A percentile compares a stretch with the other conserved stretches of the same genome.
phyloP scores from a whole-genome alignment of 1,284 basidiomycete species.

The Moesziomyces parantarcticus region DNA sequence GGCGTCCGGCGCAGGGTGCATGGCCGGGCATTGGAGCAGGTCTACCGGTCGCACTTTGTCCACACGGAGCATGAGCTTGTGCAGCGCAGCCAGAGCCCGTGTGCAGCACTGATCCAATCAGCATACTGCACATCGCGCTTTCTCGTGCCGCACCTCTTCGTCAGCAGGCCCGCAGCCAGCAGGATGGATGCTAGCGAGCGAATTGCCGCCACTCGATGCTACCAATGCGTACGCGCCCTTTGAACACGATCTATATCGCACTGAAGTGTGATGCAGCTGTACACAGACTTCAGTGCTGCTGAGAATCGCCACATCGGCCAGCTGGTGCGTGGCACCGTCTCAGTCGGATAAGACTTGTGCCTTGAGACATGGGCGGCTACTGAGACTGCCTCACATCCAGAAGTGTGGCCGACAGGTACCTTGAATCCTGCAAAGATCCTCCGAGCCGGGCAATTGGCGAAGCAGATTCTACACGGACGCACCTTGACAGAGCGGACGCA shows the following conservation, averaged over 20 bases:
- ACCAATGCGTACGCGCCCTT: neutral
- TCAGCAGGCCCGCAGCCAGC: slow-evolving; percentile 19
- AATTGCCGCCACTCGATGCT: neutral
- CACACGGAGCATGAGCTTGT: neutral
- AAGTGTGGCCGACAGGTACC: too few species aligned
- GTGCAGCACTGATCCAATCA: neutral
- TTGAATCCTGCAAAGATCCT: neutral
- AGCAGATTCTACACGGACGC: neutral
- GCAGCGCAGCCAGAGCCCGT: neutral
- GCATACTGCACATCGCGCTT: neutral
- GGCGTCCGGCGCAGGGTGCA: neutral
- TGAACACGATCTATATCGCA: neutral
- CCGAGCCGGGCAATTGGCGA: neutral
- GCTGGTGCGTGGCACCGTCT: too few species aligned
- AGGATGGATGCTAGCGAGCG: neutral
- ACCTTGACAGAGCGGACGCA: neutral
- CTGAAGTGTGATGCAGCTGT: too few species aligned
- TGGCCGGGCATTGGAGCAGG: slow-evolving; percentile 3
- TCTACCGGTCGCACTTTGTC: slow-evolving; percentile 12
- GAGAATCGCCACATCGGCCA: too few species aligned
- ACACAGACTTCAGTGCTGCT: too few species aligned
- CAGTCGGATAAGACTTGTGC: too few species aligned
- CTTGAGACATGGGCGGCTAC: too few species aligned
- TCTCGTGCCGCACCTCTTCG: slow-evolving; percentile 1
- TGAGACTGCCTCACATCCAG: neutral